A percentile compares a stretch with the other conserved stretches of the same genome.
phyloP scores from a whole-genome alignment of 1,139 yeast species.

The Meyerozyma guilliermondii region DNA sequence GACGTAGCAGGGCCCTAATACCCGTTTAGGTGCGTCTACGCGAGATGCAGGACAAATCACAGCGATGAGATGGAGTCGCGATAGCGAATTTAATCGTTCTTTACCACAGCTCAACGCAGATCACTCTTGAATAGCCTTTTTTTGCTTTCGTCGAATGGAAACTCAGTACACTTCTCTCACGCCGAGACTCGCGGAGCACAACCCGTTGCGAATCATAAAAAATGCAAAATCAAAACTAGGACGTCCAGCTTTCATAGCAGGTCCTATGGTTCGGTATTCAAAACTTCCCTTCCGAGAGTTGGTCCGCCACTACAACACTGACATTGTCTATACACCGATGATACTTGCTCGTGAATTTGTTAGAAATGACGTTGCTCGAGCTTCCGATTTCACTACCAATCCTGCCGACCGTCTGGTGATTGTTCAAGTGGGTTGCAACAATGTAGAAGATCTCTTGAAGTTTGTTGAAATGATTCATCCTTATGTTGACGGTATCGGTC shows the following conservation, averaged over 20 bases:
- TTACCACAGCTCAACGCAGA: neutral
- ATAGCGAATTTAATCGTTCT: neutral
- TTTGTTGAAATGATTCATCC: conserved; percentile 89
- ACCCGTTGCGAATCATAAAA: conserved; percentile 51
- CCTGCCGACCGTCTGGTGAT: conserved; percentile 62
- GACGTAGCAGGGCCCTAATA: neutral
- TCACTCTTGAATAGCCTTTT: neutral
- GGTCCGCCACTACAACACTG: conserved; percentile 66
- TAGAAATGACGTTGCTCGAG: conserved; percentile 73
- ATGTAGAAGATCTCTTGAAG: conserved; percentile 73
- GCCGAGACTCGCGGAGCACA: conserved; percentile 42
- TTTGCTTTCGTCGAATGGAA: neutral
- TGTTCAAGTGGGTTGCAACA: conserved; percentile 90
- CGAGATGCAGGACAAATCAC: neutral
- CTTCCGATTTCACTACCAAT: conserved; percentile 82
- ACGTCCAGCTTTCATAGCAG: conserved; percentile 74
- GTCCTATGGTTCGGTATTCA: conserved; percentile 97
- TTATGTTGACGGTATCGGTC: conserved; percentile 87
- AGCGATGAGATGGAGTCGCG: neutral
- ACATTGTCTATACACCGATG: conserved; percentile 94
- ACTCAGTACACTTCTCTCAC: conserved; percentile 6
- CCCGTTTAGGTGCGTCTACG: neutral
- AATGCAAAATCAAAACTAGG: conserved; percentile 28
- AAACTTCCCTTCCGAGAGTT: conserved; percentile 87
- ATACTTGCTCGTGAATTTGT: conserved; percentile 93